Conservation (phyloP, 805 yeast genomes). For the Jamesozyma hellenica region DNA sequence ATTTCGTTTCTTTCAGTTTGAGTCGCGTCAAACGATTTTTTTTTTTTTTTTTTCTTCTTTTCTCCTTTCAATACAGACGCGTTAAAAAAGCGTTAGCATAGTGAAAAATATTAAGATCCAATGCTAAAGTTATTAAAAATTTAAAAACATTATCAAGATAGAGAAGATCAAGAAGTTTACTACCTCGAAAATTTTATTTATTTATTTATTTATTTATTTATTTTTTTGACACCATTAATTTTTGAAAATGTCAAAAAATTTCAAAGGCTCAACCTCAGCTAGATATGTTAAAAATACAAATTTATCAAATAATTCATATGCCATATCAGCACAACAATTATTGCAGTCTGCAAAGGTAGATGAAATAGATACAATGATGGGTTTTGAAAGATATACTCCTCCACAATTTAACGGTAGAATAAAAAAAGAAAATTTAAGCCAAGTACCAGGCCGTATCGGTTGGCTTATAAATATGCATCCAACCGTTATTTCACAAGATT, state of each 20-base stretch:
- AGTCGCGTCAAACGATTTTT: no score
- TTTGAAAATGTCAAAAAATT: conserved; percentile 15
- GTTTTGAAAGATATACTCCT: conserved; percentile 72
- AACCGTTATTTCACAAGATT: conserved; percentile 51
- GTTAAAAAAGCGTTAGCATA: no score
- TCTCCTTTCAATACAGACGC: no score
- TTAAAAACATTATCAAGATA: no score
- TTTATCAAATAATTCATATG: conserved; percentile 16
- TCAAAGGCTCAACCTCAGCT: conserved; percentile 43
- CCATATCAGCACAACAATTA: conserved; percentile 30
- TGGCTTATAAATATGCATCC: conserved; percentile 96
- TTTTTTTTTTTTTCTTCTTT: no score
- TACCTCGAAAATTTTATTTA: no score
- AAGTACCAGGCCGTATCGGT: conserved; percentile 39
- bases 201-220: no score
- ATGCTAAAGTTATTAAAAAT: no score
- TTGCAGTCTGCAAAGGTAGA: conserved; percentile 54
- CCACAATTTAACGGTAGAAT: conserved; percentile 37
- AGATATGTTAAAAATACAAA: conserved; percentile 38
- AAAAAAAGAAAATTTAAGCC: conserved; percentile 8
- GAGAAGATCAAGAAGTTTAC: no score
- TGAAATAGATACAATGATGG: conserved; percentile 71
- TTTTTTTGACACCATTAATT: no score
- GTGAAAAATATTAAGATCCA: no score
- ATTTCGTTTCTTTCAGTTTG: no score